A percentile compares a stretch with the other conserved stretches of the same genome.
phyloP scores from a whole-genome alignment of 2,329 filamentous ascomycete species.

The Pseudofabraea citricarpa region DNA sequence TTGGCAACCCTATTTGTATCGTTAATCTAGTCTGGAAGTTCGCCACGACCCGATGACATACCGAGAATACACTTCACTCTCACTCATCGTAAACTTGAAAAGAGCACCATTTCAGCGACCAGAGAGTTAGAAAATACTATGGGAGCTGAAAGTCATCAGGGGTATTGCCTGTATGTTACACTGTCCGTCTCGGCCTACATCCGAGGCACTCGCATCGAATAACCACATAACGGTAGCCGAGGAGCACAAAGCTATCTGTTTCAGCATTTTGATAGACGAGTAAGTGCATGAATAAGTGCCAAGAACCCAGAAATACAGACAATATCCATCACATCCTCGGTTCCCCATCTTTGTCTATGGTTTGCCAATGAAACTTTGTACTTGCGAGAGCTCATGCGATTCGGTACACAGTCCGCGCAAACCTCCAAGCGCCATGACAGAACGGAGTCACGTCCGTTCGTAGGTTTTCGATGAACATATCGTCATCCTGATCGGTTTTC shows the following conservation, averaged over 20 bases:
- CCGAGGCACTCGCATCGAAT: background rate
- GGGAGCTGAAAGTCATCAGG: background rate
- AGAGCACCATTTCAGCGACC: no score
- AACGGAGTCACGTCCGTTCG: background rate
- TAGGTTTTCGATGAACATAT: background rate
- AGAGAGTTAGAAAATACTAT: background rate
- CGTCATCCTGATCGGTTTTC: background rate
- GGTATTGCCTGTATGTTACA: background rate
- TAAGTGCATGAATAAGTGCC: no score
- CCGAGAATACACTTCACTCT: no score
- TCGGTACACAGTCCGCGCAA: background rate
- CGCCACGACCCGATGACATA: no score
- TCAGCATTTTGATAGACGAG: background rate
- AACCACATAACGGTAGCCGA: background rate
- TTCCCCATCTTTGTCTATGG: background rate
- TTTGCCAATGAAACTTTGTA: background rate
- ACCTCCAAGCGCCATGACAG: background rate
- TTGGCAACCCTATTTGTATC: no score
- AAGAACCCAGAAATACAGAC: no score
- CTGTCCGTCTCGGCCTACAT: background rate
- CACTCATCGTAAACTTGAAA: no score
- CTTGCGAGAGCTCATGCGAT: background rate
- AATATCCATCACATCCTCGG: no score
- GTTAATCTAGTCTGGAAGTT: no score
- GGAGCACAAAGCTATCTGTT: background rate